Conservation (phyloP, 2,329 filamentous ascomycete genomes). For the Zalaria sp. region DNA sequence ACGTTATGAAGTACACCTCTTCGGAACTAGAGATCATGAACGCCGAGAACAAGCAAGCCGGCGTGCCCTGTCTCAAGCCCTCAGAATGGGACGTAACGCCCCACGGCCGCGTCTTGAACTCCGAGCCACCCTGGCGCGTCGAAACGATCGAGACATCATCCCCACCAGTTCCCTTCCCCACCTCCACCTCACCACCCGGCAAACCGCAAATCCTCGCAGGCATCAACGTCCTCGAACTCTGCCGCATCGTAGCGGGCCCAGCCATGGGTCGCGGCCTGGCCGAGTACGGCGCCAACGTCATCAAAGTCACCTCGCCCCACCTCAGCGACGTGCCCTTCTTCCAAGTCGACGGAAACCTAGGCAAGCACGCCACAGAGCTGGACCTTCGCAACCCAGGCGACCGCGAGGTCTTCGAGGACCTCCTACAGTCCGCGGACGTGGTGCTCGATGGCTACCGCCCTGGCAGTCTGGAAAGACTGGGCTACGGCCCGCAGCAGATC, state of each 20-base stretch:
- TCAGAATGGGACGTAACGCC: constrained; percentile 20
- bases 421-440: constrained; percentile 36
- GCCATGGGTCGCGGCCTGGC: constrained; percentile 55
- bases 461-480: constrained; percentile 32
- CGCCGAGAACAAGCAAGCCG: constrained; percentile 22
- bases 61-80: constrained; percentile 24
- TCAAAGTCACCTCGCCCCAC: constrained; percentile 54
- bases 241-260: constrained; percentile 64
- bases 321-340: constrained; percentile 42
- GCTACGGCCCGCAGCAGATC: constrained; percentile 27
- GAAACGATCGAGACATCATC: constrained; percentile 7
- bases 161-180: constrained; percentile 12
- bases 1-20: constrained; percentile 23
- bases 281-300: constrained; percentile 62
- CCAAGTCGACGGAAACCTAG: constrained; percentile 35
- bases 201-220: constrained; percentile 34
- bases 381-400: constrained; percentile 28
- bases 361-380: constrained; percentile 33
- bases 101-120: constrained; percentile 5
- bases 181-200: constrained; percentile 10
- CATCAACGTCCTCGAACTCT: constrained; percentile 60
- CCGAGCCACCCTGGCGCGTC: background rate
- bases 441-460: constrained; percentile 37
- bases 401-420: constrained; percentile 21
- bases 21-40: constrained; percentile 26